Percentiles rank a stretch among this genome's conserved stretches.
These are phyloP conservation scores for Penicillium crystallinum DNA, from an alignment of 495 filamentous ascomycete species.

Conservation along the genomic window DNA sequence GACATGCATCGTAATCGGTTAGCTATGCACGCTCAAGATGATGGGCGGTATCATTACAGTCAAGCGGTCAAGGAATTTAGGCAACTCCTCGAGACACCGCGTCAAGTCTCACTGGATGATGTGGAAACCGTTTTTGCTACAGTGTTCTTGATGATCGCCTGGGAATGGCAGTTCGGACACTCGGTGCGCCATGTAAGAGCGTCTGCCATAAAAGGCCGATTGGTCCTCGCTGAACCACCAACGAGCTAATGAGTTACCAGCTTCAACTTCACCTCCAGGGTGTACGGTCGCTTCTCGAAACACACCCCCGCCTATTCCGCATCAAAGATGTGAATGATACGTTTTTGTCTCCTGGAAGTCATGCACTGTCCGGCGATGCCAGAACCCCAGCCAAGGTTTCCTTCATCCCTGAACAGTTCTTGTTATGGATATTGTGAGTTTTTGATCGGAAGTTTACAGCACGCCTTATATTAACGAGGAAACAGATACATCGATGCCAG, in stretches of 20 bases:
- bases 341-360: conserved; percentile 22
- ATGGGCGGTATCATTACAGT: conserved; percentile 39
- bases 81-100: conserved; percentile 33
- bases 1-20: conserved; percentile 40
- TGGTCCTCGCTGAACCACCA: background rate
- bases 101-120: conserved; percentile 24
- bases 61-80: conserved; percentile 41
- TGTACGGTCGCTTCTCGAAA: conserved; percentile 35
- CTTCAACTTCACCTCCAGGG: conserved; percentile 39
- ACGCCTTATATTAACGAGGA: conserved; percentile 2
- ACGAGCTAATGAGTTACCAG: background rate
- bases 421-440: conserved; percentile 38
- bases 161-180: conserved; percentile 42
- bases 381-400: conserved; percentile 21
- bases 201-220: background rate
- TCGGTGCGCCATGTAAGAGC: conserved; percentile 28
- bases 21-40: conserved; percentile 26
- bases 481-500: conserved; percentile 37
- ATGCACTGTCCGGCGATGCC: conserved; percentile 8
- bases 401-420: conserved; percentile 38
- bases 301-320: conserved; percentile 36
- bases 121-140: conserved; percentile 38
- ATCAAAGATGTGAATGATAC: conserved; percentile 33
- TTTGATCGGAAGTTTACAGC: background rate
- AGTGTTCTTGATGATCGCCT: conserved; percentile 40